phyloP scores from a whole-genome alignment of 345 rosid genomes.

The Dipteronia sinensis region DNA sequence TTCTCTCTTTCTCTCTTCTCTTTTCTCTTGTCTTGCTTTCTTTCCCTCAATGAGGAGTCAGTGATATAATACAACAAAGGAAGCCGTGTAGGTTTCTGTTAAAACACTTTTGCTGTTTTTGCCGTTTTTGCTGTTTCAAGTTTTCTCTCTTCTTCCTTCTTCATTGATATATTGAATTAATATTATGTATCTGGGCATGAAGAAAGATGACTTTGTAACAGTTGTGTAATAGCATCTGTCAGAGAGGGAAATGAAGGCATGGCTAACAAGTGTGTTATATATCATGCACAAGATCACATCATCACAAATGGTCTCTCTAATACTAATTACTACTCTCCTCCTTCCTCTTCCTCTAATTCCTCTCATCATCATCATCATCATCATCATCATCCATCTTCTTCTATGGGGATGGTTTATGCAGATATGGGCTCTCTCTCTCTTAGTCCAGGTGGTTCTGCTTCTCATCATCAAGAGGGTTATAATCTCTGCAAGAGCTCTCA shows the following conservation, averaged over 20 bases:
- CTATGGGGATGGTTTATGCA: conserved; percentile 34
- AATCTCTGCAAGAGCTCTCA: background rate
- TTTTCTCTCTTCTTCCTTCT: background rate
- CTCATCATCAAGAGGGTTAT: conserved; percentile 13
- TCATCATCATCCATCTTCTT: background rate
- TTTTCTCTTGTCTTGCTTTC: background rate
- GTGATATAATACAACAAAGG: background rate
- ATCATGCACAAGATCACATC: conserved; percentile 20
- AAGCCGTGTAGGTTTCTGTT: conserved; percentile 29
- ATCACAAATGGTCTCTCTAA: conserved; percentile 16
- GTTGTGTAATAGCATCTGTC: conserved; percentile 53
- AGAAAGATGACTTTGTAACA: conserved; percentile 46
- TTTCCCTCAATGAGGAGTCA: background rate
- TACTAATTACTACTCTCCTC: conserved; percentile 16
- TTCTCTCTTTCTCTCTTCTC: no score
- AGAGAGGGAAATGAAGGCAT: conserved; percentile 37
- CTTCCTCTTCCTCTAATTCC: conserved; percentile 18
- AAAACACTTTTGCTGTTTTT: conserved; percentile 26
- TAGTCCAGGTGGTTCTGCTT: conserved; percentile 28
- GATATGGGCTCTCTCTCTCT: conserved; percentile 58
- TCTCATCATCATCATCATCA: no score
- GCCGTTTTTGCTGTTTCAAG: conserved; percentile 21
- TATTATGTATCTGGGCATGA: conserved; percentile 6
- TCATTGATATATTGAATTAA: background rate
- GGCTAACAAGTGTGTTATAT: conserved; percentile 30